phyloP scores from a whole-genome alignment of 164 flowering plant genomes.

The Paratinospora sagittata region DNA sequence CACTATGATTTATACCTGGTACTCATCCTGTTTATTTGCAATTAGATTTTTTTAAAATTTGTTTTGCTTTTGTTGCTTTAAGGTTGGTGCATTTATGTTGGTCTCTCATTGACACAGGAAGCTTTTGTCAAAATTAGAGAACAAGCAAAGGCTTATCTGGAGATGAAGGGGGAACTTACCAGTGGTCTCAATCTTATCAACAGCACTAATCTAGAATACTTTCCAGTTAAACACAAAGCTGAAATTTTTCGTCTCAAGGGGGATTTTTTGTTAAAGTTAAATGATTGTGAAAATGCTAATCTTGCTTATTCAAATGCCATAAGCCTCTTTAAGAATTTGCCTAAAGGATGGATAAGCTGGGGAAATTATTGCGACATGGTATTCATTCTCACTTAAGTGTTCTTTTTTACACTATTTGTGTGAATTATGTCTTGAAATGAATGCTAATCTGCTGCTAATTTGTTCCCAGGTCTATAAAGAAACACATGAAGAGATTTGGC shows the following conservation, averaged over 20 bases:
- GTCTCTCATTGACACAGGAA: slow-evolving; percentile 49
- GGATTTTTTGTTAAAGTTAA: slow-evolving; percentile 78
- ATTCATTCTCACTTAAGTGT: slow-evolving; percentile 12
- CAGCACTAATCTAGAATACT: slow-evolving; percentile 90
- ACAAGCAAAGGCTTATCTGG: slow-evolving; percentile 94
- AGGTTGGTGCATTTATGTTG: not conserved
- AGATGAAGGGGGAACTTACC: slow-evolving; percentile 85
- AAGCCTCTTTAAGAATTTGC: slow-evolving; percentile 77
- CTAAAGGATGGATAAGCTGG: slow-evolving; percentile 99
- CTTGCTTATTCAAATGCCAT: slow-evolving; percentile 80
- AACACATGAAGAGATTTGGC: slow-evolving; percentile 83
- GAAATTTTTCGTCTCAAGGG: slow-evolving; percentile 92
- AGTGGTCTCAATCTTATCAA: slow-evolving; percentile 94
- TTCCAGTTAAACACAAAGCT: slow-evolving; percentile 81
- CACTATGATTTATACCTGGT: not conserved
- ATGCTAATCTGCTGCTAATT: slow-evolving; percentile 14
- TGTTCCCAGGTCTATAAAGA: slow-evolving; percentile 75
- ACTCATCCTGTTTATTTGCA: not conserved
- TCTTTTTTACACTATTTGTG: not conserved
- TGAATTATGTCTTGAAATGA: not conserved
- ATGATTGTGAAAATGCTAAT: slow-evolving; percentile 86
- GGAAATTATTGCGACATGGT: slow-evolving; percentile 99
- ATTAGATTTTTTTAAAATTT: not conserved
- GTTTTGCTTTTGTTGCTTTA: not conserved
- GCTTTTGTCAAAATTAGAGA: slow-evolving; percentile 97